Conservation (phyloP, 2,329 filamentous ascomycete genomes). For the Phialophora tarda region DNA sequence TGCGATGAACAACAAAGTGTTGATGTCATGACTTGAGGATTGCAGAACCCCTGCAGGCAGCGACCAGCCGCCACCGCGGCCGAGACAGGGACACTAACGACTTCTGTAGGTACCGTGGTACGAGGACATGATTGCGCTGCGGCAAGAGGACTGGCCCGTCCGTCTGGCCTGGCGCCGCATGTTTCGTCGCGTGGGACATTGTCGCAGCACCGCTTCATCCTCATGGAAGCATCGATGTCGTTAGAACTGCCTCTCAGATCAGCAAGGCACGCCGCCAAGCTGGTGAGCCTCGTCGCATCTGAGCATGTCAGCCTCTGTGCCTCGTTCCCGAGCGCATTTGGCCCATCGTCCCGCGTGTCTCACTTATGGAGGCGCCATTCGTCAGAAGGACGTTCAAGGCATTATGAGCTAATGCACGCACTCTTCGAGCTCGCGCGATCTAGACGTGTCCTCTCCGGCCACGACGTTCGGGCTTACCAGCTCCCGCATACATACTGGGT, state of each 20-base stretch:
- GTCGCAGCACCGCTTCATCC: background rate
- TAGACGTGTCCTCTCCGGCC: background rate
- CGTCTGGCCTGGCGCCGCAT: background rate
- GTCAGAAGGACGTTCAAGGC: background rate
- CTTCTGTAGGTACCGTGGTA: background rate
- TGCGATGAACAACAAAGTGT: background rate
- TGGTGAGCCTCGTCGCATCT: background rate
- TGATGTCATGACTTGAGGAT: constrained; percentile 13
- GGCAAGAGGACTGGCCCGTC: background rate
- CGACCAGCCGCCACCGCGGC: background rate
- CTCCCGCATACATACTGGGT: background rate
- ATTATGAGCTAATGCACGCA: background rate
- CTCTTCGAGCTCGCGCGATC: background rate
- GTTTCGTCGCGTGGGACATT: background rate
- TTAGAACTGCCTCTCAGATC: background rate
- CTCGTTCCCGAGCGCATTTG: background rate
- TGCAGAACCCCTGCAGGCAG: background rate
- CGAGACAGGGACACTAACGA: background rate
- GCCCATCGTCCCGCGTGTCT: background rate
- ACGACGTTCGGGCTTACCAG: background rate
- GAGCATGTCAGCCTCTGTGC: background rate
- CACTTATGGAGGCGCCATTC: background rate
- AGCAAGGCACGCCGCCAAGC: background rate
- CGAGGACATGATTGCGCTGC: background rate
- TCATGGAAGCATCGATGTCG: background rate